These are phyloP conservation scores for Rhynchospora tenuis DNA, from an alignment of 176 grass and related monocot genomes.

Conservation along the genomic window DNA sequence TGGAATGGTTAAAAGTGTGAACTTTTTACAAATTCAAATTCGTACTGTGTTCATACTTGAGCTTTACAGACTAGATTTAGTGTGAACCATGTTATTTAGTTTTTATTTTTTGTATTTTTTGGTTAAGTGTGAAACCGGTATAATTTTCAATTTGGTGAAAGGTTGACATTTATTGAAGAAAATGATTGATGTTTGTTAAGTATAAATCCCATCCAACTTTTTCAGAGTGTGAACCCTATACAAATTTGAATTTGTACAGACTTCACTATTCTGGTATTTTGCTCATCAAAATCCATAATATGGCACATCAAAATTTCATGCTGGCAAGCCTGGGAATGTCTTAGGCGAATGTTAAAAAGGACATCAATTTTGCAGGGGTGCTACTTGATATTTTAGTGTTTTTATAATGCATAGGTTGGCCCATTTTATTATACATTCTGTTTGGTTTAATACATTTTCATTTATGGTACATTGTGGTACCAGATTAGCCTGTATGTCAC, in stretches of 20 bases:
- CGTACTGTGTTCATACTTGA: too few relatives aligned
- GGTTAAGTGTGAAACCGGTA: background rate
- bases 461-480: background rate
- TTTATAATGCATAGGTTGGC: background rate
- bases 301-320: background rate
- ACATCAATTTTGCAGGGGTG: background rate
- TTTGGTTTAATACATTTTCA: background rate
- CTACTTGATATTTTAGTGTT: background rate
- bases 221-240: background rate
- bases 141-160: background rate
- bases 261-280: background rate
- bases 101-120: background rate
- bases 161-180: background rate
- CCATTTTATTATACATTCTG: background rate
- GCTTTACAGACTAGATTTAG: background rate
- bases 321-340: background rate
- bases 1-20: too few relatives aligned
- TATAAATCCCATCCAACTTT: background rate
- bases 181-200: background rate
- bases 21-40: too few relatives aligned
- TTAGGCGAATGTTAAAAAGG: background rate
- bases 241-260: background rate
- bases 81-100: background rate
- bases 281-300: background rate
- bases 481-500: background rate